These are phyloP conservation scores for Infundibulicybe gibba DNA, from an alignment of 768 basidiomycete species.

Conservation along the genomic window DNA sequence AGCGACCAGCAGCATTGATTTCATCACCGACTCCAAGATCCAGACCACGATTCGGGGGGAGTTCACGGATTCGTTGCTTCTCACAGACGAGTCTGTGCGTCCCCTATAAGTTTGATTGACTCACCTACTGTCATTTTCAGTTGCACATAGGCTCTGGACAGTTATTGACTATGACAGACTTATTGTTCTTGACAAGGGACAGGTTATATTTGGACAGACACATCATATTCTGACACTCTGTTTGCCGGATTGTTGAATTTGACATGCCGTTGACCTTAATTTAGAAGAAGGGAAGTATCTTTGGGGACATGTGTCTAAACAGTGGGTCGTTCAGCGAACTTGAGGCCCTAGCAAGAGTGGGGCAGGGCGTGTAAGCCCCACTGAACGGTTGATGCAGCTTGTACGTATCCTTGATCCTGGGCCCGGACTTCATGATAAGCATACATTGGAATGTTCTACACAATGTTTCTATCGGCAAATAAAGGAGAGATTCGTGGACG, in stretches of 20 bases:
- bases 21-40: constrained; percentile 87
- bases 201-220: constrained; percentile 6
- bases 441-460: too few relatives aligned
- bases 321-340: constrained; percentile 20
- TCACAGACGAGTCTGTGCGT: constrained; percentile 54
- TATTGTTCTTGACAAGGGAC: constrained; percentile 75
- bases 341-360: constrained; percentile 14
- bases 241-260: constrained; percentile 50
- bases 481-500: background rate
- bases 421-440: too few relatives aligned
- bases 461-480: too few relatives aligned
- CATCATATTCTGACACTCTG: background rate
- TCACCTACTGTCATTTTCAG: constrained; percentile 21
- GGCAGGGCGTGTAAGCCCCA: background rate
- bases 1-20: constrained; percentile 84
- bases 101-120: background rate
- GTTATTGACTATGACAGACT: constrained; percentile 81
- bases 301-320: constrained; percentile 20
- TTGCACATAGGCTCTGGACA: constrained; percentile 73
- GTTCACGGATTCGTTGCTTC: constrained; percentile 68
- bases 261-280: constrained; percentile 73
- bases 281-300: constrained; percentile 54
- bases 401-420: too few relatives aligned
- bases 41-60: constrained; percentile 85
- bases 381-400: too few relatives aligned